Base-by-base conservation (phyloP, 2,329 filamentous ascomycete genomes). In the Diplodia intermedia region DNA sequence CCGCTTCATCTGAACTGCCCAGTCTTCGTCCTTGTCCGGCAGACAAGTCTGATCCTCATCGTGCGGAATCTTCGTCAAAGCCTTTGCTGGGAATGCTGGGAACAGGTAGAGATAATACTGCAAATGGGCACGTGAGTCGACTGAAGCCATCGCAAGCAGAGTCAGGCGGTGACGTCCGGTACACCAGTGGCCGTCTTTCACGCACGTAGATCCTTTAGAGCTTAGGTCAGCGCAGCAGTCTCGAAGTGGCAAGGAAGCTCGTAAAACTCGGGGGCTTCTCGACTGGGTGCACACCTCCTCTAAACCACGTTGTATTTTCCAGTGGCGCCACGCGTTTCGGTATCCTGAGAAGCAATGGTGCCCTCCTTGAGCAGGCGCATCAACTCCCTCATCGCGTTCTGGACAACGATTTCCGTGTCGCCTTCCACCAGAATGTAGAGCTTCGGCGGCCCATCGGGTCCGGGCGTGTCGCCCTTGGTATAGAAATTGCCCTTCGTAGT, bases 401-500 rank as follows among this genome's bases (percentile, higher is more conserved):
- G 92, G 33, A 99, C 95, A 38, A 93, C 90, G 65, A 97, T 84
- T 80, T 99, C 95, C 0, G 95, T 98, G 75, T 99, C 95, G 52
- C 95, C 95, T 78, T 99, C 95, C 68, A 99, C 96, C 69, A 99
- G 86, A 75, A 99, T 97, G 78, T 98, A 99, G 73, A 99, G 83
- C 83, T 98, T 98, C n/a, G 95, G 91, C 72, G 93, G 89, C 66
- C 90, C 91, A 43, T 88, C 89, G 63, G 77, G 75, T 8, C 85
- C 88, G 1, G 93, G 93, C 72, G 92, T 90, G 78, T 97, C 97
- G 71, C 93, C 94, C 1, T 88, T 76, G 1, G 90, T 80, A 75
- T 98, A 98, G 79, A 93, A 98, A 70, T 86, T 95, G 72, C 95
- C 95, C 83, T 99, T 99, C 54, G 93, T 97, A 0, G 95, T 99